Evolutionary conservation across 495 filamentous ascomycete genomes (phyloP).

Genomic region (Aspergillus sparsus): DNA sequence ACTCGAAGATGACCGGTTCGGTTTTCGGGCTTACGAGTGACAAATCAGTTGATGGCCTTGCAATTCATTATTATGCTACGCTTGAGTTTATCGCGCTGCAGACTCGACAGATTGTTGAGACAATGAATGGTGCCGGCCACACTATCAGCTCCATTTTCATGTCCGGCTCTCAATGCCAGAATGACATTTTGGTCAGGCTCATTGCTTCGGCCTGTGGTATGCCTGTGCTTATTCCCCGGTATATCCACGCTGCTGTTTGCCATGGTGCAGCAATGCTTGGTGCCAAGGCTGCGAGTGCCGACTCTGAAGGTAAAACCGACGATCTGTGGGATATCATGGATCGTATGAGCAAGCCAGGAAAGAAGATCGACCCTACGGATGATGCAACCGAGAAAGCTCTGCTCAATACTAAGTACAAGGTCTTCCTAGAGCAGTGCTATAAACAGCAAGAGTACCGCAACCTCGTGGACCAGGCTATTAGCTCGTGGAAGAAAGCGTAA

Average conservation of each 20-base stretch:
- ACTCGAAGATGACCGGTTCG: slow-evolving; percentile 86
- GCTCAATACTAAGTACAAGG: slow-evolving; percentile 79
- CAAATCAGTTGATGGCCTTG: slow-evolving; percentile 79
- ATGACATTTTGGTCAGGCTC: slow-evolving; percentile 83
- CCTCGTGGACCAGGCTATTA: slow-evolving; percentile 63
- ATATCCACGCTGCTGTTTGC: slow-evolving; percentile 93
- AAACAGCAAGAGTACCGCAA: slow-evolving; percentile 60
- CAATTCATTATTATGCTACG: slow-evolving; percentile 87
- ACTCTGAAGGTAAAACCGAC: slow-evolving; percentile 75
- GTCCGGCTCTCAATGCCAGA: slow-evolving; percentile 96
- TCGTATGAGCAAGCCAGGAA: slow-evolving; percentile 93
- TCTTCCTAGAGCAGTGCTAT: slow-evolving; percentile 65
- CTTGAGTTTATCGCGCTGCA: slow-evolving; percentile 98
- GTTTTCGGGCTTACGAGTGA: slow-evolving; percentile 84
- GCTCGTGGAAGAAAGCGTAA: slow-evolving; percentile 33
- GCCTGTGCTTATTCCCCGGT: slow-evolving; percentile 88
- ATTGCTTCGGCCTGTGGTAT: slow-evolving; percentile 88
- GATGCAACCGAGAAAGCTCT: slow-evolving; percentile 75
- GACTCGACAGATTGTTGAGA: slow-evolving; percentile 90
- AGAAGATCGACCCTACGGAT: slow-evolving; percentile 68
- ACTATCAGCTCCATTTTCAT: slow-evolving; percentile 91
- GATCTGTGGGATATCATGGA: slow-evolving; percentile 95
- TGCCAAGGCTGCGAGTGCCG: slow-evolving; percentile 84
- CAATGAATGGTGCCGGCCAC: slow-evolving; percentile 87
- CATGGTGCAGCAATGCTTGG: slow-evolving; percentile 97